phyloP scores from a whole-genome alignment of 2,329 filamentous ascomycete genomes.

The Bipolaris sorokiniana region DNA sequence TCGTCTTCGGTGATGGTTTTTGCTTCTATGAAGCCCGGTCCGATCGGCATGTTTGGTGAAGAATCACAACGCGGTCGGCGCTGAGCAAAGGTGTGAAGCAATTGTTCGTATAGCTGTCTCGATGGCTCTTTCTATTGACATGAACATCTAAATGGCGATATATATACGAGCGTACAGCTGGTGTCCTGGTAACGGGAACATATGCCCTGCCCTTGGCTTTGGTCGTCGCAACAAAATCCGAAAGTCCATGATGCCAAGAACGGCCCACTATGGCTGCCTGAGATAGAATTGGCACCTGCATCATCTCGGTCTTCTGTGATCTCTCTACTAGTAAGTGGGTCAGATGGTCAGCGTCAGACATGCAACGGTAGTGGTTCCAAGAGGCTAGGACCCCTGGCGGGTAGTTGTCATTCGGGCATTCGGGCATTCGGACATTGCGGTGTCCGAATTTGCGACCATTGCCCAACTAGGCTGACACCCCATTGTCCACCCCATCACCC shows the following conservation, averaged over 20 bases:
- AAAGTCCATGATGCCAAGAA: background rate
- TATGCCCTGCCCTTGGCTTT: background rate
- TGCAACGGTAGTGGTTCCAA: no score
- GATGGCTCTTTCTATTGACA: background rate
- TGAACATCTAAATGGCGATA: background rate
- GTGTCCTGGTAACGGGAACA: background rate
- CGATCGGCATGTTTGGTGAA: slow-evolving; percentile 7
- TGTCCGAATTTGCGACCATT: background rate
- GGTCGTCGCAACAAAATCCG: background rate
- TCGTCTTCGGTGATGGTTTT: background rate
- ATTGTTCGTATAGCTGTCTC: background rate
- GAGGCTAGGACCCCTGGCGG: background rate
- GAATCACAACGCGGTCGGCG: background rate
- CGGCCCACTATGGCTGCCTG: background rate
- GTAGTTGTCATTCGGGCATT: background rate
- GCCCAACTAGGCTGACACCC: background rate
- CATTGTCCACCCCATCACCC: background rate
- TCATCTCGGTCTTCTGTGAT: background rate
- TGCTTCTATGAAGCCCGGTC: background rate
- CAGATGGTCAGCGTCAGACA: background rate
- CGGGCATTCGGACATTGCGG: background rate
- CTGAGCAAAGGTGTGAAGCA: background rate
- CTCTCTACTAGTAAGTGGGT: background rate
- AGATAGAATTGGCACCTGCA: background rate
- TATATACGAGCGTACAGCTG: background rate